Evolutionary conservation across 2,329 filamentous ascomycete species (phyloP), one percentile per base, ranked within the genome.

Genomic region (Aspergillus ibericus): DNA sequence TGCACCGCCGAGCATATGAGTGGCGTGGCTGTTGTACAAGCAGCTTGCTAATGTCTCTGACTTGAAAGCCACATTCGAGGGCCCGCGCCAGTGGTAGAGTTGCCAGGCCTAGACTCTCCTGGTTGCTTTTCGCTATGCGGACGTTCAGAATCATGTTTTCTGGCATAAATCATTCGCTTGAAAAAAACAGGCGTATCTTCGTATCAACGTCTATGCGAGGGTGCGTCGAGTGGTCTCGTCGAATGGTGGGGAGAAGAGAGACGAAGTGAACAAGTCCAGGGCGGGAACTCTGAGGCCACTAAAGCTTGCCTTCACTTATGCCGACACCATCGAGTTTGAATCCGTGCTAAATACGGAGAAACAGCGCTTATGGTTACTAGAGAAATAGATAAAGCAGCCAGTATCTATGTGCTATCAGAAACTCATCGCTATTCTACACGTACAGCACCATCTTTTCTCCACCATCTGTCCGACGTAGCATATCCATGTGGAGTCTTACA

Each of bases 391-490:
- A 9, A 44, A 58, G 56, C 55, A 52, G 53, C 49, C 53, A 63
- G 63, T 63, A 63, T 75, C 70, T 75, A 75, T 73, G 68, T 72
- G 71, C 69, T 70, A 72, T 70, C 67, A 63, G 66, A 68, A 70
- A 69, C 61, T 68, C 66, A 69, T 69, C 68, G 64, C 64, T 75
- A 75, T 72, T 75, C 73, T 75, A 76, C 71, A 73, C 63, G 49
- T 63, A 63, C 64, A 71, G 50, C 59, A 62, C 62, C 62, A 59
- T 52, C 56, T 44, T 58, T 15, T 47, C 51, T 49, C 38, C 46
- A 56, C 46, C 47, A 62, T 62, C 59, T 51, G 62, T 58, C 48
- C 50, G 50, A 54, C 44, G 51, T 44, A 54, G 50, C 52, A 61
- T 54, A 54, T 55, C 61, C 50, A 59, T 58, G 46, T 48, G 16